Percentiles rank a stretch among this genome's conserved stretches.
Evolutionary conservation across 164 flowering plant genomes (phyloP).

Genomic region (Euptelea pleiosperma): DNA sequence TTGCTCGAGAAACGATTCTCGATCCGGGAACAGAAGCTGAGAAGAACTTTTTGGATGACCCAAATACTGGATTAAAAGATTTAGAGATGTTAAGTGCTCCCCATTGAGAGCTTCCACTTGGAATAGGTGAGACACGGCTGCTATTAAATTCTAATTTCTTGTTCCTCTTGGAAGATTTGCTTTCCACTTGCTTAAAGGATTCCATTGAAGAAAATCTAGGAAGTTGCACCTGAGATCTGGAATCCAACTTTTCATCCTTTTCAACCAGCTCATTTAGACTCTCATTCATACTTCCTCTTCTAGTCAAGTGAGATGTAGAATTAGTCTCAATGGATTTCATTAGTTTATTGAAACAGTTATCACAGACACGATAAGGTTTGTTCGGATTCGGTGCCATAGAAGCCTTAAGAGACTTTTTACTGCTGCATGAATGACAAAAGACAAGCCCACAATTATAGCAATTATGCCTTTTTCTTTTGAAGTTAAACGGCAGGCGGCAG

Average conservation of each 20-base stretch:
- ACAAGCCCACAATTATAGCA: conserved; percentile 98
- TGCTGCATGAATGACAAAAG: conserved; percentile 96
- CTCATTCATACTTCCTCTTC: conserved; percentile 65
- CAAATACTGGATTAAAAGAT: conserved; percentile 90
- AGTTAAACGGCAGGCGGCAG: conserved; percentile 88
- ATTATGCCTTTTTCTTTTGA: conserved; percentile 96
- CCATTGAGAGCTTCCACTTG: conserved; percentile 83
- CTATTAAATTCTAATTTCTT: conserved; percentile 87
- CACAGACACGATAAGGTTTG: conserved; percentile 97
- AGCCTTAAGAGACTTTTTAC: conserved; percentile 89
- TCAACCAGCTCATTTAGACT: conserved; percentile 50
- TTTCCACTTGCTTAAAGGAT: conserved; percentile 65
- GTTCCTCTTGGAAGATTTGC: conserved; percentile 66
- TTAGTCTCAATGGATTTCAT: conserved; percentile 70
- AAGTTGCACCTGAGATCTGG: conserved; percentile 61
- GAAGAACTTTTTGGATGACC: conserved; percentile 91
- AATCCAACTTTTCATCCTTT: conserved; percentile 71
- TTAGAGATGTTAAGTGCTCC: conserved; percentile 72
- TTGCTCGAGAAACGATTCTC: conserved; percentile 94
- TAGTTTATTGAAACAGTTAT: conserved; percentile 71
- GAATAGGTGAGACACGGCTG: conserved; percentile 91
- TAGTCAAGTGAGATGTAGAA: conserved; percentile 61
- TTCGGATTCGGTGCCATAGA: conserved; percentile 98
- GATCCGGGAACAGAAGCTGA: conserved; percentile 99
- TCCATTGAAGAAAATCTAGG: conserved; percentile 80